phyloP scores from a whole-genome alignment of 306 rosid species.

The Gleditsia sinensis region DNA sequence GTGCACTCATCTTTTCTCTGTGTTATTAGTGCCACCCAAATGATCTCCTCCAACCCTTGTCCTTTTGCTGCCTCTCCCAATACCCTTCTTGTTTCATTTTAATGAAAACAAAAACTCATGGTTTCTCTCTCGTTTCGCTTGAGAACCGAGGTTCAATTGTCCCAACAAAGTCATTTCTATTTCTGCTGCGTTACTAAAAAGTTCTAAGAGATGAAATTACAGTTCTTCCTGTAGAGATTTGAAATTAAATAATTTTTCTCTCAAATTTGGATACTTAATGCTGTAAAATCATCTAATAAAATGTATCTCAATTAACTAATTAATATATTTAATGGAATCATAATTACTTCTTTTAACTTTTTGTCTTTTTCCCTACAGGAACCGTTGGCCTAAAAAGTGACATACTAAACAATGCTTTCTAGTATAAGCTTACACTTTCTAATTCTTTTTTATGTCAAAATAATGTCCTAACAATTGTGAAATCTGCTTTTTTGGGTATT shows the following conservation, averaged over 20 bases:
- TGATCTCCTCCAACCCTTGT: too few relatives aligned
- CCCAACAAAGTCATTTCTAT: too few relatives aligned
- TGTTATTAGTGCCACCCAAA: slow-evolving; percentile 30
- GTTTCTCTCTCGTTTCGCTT: too few relatives aligned
- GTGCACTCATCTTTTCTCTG: neutral
- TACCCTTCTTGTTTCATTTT: too few relatives aligned
- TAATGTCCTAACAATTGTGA: slow-evolving; percentile 26
- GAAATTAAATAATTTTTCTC: too few relatives aligned
- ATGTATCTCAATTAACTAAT: neutral
- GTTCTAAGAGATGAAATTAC: too few relatives aligned
- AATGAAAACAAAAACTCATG: too few relatives aligned
- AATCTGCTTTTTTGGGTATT: slow-evolving; percentile 29
- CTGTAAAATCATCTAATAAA: neutral
- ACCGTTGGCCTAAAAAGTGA: slow-evolving; percentile 30
- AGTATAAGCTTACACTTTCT: slow-evolving; percentile 25
- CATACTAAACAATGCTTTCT: slow-evolving; percentile 32
- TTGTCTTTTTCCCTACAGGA: neutral
- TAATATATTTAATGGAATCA: neutral
- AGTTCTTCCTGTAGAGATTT: too few relatives aligned
- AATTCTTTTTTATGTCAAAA: neutral
- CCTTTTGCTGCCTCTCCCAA: too few relatives aligned
- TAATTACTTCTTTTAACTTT: slow-evolving; percentile 4
- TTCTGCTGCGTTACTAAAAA: too few relatives aligned
- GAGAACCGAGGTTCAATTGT: too few relatives aligned
- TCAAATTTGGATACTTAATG: neutral